Evolutionary conservation across 768 basidiomycete genomes (phyloP), one percentile per base, ranked within the genome.

Genomic region (Trametes cinnabarina): DNA sequence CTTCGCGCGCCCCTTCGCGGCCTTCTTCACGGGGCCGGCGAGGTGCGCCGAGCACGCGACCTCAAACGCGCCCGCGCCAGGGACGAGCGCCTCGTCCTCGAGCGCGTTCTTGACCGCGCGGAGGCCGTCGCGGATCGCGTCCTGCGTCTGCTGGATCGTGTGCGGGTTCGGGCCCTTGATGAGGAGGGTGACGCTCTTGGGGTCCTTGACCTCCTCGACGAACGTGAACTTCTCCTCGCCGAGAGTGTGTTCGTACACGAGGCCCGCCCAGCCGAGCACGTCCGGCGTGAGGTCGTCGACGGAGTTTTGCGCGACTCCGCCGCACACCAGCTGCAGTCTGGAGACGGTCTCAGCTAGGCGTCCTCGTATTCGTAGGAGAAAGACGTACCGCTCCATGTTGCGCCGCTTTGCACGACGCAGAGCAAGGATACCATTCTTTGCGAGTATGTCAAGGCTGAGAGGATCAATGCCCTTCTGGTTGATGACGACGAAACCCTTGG

Each of bases 381-480:
- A 48, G 59, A 61, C 51, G 62, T 66, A 93, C 94, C 95, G 81
- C 73, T 99, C 97, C 97, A 99, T 98, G 71, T 99, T 99, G 67
- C 97, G 86, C 70, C 97, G 81, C 79, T 99, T 99, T 17, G 97
- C 97, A 60, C 97, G 81, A 61, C 97, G 83, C 49, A 99, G 81
- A 20, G 94, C 96, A 57, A 99, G 75, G 62, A 99, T 98, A 12
- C 94, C 96, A 73, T 94, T 91, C 81, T 98, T 98, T 42, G 92
- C 94, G 39, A 99, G 78, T 40, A 98, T 87, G 73, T 99, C 97
- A 55, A 99, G 80, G 67, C 90, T 92, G 70, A 99, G 83, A 6
- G 97, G 97, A 72, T 99, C 97, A 63, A 99, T 99, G 62, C 97
- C 97, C 74, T 99, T 99, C 74, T 99, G 97, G 73, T 98, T 99